Evolutionary conservation across 2,329 filamentous ascomycete species (phyloP).

Genomic region (Colletotrichum musae): DNA sequence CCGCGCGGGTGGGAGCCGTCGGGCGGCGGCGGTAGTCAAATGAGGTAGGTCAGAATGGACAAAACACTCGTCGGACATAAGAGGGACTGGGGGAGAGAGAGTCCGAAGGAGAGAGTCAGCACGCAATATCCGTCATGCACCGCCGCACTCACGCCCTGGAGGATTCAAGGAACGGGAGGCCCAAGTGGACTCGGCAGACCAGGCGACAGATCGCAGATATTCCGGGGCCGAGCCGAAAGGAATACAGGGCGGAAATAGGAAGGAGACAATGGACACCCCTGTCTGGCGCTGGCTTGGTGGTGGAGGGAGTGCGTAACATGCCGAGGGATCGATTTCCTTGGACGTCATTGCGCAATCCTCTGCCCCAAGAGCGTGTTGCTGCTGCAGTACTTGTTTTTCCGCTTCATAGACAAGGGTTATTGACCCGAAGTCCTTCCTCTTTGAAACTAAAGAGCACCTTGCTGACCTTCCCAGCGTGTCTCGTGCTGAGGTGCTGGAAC

Average conservation of each 20-base stretch:
- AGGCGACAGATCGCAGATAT: constrained; percentile 14
- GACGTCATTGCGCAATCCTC: constrained; percentile 3
- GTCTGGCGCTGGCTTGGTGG: background rate
- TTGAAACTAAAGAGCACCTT: background rate
- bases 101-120: background rate
- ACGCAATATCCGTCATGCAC: background rate
- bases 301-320: background rate
- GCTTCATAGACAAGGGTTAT: background rate
- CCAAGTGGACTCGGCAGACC: constrained; percentile 9
- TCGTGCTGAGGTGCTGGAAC: background rate
- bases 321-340: background rate
- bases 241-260: constrained; percentile 13
- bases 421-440: background rate
- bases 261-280: constrained; percentile 23
- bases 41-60: constrained; percentile 2
- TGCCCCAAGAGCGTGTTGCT: background rate
- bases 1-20: background rate
- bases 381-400: background rate
- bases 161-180: background rate
- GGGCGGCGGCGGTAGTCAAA: constrained; percentile 22
- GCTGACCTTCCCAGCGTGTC: background rate
- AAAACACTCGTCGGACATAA: too few relatives aligned
- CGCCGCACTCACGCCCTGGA: constrained; percentile 4
- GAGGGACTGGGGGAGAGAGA: too few relatives aligned
- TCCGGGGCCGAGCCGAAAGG: constrained; percentile 9